Evolutionary conservation across 768 basidiomycete genomes (phyloP), one percentile per base, ranked within the genome.

Genomic region (Mycena crocata): DNA sequence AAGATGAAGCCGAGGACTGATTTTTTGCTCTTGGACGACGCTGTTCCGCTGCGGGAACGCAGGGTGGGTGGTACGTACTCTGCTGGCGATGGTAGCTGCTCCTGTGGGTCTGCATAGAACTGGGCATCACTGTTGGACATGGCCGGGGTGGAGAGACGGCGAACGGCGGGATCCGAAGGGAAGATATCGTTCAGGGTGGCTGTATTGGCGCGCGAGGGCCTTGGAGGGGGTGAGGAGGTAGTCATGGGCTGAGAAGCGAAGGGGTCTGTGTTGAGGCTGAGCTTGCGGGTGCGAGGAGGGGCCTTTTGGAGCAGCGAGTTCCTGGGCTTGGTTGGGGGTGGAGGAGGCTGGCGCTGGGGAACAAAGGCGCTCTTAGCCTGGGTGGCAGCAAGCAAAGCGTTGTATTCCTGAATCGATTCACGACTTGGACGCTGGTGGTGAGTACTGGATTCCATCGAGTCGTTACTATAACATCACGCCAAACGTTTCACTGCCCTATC

Each of bases 121-220:
- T 79, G 79, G 21, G 82, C 80, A 48, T 81, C 80, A 65, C 76
- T 64, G 48, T 75, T 64, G 31, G 77, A 65, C 46, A 74, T 63
- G 66, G 77, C 66, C 49, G 87, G 89, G 28, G 82, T 79, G 35
- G 88, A 89, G 60, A 88, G 79, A 57, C 88, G 86, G 51, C 86
- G 87, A 24, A 82, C 71, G 7, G 85, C 79, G 42, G 84, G 74
- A 52, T 79, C 80, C 31, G 77, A 73, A 26, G 87, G 81, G 76
- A 90, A 90, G 73, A 94, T 80, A 79, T 95, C 93, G 78, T 85
- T 89, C 52, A 95, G 84, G 59, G 85, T 94, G 35, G 90, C 91
- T 5, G 94, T 95, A 77, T 95, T 95, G 65, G 91, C 91, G 62
- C 94, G 87, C 49, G 93, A 93, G 0, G 94, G 94, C 46, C 94